phyloP scores from a whole-genome alignment of 495 filamentous ascomycete species.

The Penicillium antarcticum region DNA sequence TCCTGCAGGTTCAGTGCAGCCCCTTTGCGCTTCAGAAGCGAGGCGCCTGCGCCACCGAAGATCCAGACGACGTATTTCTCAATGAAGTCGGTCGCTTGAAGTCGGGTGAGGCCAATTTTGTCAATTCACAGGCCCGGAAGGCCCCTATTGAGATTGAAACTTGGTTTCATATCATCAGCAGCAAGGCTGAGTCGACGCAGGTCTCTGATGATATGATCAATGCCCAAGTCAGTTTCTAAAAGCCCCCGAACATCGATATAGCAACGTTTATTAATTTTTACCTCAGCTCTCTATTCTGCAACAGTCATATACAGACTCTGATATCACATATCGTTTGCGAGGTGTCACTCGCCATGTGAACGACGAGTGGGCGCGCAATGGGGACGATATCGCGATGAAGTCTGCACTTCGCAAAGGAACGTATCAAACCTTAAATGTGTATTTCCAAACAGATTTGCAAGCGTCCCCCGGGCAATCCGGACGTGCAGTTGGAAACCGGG shows the following conservation, averaged over 20 bases:
- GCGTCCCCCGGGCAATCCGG: constrained; percentile 18
- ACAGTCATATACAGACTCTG: constrained; percentile 37
- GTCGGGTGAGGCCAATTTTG: constrained; percentile 6
- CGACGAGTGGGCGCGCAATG: constrained; percentile 62
- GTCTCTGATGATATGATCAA: constrained; percentile 41
- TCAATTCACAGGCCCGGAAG: constrained; percentile 20
- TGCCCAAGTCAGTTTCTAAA: constrained; percentile 34
- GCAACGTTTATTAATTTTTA: neutral
- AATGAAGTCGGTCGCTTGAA: constrained; percentile 26
- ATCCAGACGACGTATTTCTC: constrained; percentile 29
- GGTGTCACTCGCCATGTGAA: constrained; percentile 71
- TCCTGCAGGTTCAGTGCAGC: constrained; percentile 16
- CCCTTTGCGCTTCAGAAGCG: constrained; percentile 17
- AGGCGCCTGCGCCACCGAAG: constrained; percentile 37
- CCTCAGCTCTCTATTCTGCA: constrained; percentile 40
- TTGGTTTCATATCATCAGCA: constrained; percentile 48
- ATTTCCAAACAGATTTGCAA: constrained; percentile 49
- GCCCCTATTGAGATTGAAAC: constrained; percentile 43
- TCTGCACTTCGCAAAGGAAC: constrained; percentile 54
- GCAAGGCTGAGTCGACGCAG: constrained; percentile 24
- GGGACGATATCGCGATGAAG: constrained; percentile 62
- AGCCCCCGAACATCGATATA: neutral
- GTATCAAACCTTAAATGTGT: constrained; percentile 50
- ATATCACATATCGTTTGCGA: constrained; percentile 56
- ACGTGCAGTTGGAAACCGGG: constrained; percentile 9